Evolutionary conservation across 768 basidiomycete species (phyloP).

Genomic region (Trichaptum fuscoviolaceum): DNA sequence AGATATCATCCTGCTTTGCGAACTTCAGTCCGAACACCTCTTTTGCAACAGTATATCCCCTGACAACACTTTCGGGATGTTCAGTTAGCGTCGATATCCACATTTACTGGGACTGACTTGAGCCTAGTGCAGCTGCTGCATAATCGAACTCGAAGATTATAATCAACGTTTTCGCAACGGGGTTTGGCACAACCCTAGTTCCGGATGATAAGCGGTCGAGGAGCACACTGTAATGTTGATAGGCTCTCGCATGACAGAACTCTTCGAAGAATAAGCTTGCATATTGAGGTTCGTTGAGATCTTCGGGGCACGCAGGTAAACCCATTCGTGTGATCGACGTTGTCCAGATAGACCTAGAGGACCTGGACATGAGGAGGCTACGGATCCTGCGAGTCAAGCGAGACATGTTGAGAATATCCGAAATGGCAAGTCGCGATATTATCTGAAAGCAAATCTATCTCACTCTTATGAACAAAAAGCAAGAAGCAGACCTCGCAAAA

Average conservation of each 20-base stretch:
- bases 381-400: constrained; percentile 32
- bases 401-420: constrained; percentile 37
- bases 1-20: no score
- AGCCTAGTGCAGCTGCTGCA: not conserved
- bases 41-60: no score
- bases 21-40: no score
- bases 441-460: no score
- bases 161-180: not conserved
- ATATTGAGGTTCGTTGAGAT: constrained; percentile 28
- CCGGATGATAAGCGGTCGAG: not conserved
- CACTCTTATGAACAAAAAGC: constrained; percentile 18
- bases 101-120: no score
- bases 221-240: not conserved
- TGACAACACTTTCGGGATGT: no score
- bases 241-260: constrained; percentile 28
- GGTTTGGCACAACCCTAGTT: not conserved
- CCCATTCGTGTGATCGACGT: constrained; percentile 22
- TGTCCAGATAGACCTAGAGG: constrained; percentile 29
- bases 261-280: constrained; percentile 30
- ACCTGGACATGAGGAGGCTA: constrained; percentile 25
- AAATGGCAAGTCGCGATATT: constrained; percentile 31
- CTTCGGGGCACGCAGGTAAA: constrained; percentile 24
- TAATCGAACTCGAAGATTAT: not conserved
- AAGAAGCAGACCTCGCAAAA: not conserved
- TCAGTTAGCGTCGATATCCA: no score